Conservation (phyloP, 805 yeast species). For the Monosporozyma solicola region DNA sequence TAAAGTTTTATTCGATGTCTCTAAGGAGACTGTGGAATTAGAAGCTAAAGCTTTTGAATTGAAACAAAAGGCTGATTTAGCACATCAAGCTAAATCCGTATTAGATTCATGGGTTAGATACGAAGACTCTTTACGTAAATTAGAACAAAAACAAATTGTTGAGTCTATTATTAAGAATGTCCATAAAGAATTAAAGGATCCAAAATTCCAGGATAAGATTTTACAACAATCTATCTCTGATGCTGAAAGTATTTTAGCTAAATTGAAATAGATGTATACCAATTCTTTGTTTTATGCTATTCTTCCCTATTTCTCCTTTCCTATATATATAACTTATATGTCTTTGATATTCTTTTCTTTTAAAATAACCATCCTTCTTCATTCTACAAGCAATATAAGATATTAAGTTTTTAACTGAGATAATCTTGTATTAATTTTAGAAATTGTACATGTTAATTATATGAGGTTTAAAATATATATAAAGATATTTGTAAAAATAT, state of each 20-base stretch:
- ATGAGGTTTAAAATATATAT: neutral
- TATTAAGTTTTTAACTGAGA: neutral
- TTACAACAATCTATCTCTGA: slow-evolving; percentile 88
- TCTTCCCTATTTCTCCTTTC: neutral
- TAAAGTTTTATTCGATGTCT: slow-evolving; percentile 82
- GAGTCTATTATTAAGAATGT: slow-evolving; percentile 81
- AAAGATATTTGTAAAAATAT: neutral
- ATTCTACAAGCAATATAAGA: neutral
- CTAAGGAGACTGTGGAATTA: slow-evolving; percentile 92
- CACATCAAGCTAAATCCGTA: slow-evolving; percentile 85
- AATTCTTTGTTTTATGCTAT: neutral
- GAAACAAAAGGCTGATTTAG: slow-evolving; percentile 82
- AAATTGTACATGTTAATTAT: slow-evolving; percentile 11
- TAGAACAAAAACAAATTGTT: slow-evolving; percentile 89
- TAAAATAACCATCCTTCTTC: neutral
- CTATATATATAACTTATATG: neutral
- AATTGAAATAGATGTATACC: slow-evolving; percentile 19
- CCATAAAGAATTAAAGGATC: slow-evolving; percentile 70
- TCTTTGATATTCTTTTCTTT: slow-evolving; percentile 7
- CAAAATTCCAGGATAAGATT: slow-evolving; percentile 89
- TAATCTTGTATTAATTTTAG: slow-evolving; percentile 2
- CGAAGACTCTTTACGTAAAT: slow-evolving; percentile 92
- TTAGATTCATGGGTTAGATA: slow-evolving; percentile 98
- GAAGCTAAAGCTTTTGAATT: slow-evolving; percentile 92
- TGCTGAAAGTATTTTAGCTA: slow-evolving; percentile 73